phyloP scores from a whole-genome alignment of 2,329 filamentous ascomycete genomes.

The Parafenestella ontariensis region DNA sequence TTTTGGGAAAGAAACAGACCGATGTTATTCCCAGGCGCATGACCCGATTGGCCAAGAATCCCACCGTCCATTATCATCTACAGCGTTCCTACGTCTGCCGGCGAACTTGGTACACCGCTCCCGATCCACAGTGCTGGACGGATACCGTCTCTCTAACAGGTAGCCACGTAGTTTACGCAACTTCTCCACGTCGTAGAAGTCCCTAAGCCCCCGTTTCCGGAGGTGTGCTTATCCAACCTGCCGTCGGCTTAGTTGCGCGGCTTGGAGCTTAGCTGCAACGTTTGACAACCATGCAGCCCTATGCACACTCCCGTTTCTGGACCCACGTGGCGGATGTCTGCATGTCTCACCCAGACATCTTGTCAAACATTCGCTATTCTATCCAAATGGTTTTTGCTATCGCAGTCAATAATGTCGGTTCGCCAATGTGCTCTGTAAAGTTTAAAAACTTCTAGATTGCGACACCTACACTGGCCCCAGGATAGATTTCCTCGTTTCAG shows the following conservation, averaged over 20 bases:
- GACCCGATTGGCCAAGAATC: background rate
- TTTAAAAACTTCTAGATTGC: background rate
- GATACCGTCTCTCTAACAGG: background rate
- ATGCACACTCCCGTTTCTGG: slow-evolving; percentile 38
- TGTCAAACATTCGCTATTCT: slow-evolving; percentile 4
- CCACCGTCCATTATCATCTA: slow-evolving; percentile 1
- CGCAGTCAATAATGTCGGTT: slow-evolving; percentile 7
- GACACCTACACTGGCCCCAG: background rate
- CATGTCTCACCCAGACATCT: slow-evolving; percentile 34
- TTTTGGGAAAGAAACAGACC: too few species aligned
- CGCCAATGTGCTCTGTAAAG: background rate
- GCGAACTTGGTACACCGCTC: slow-evolving; percentile 11
- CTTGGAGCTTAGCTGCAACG: slow-evolving; percentile 35
- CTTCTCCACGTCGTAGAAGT: background rate
- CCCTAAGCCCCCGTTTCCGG: slow-evolving; percentile 9
- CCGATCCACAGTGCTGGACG: background rate
- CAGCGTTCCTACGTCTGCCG: background rate
- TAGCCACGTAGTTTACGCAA: too few species aligned
- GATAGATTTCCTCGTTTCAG: slow-evolving; percentile 27
- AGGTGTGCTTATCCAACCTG: slow-evolving; percentile 2
- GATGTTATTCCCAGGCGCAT: background rate
- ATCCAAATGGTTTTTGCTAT: background rate
- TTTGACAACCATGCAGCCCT: slow-evolving; percentile 41
- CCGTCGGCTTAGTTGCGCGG: slow-evolving; percentile 16
- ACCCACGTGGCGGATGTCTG: slow-evolving; percentile 36